phyloP scores from a whole-genome alignment of 306 rosid species.

The Myrica gale region DNA sequence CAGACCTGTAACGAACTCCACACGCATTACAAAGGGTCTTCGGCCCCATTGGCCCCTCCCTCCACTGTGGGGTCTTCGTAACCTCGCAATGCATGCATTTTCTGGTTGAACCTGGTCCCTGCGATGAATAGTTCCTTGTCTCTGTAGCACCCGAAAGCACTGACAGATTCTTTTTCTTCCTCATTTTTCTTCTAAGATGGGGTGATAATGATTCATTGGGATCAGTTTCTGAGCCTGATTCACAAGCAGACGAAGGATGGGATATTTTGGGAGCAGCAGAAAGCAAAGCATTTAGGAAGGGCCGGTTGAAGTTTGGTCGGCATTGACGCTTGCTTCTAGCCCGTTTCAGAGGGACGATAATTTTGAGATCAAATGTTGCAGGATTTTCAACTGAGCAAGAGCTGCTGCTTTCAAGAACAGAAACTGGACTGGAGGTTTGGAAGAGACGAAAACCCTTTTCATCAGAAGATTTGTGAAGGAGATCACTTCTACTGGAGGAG shows the following conservation, averaged over 20 bases:
- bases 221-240: slow-evolving; percentile 32
- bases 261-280: slow-evolving; percentile 23
- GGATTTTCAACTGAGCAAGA: not conserved
- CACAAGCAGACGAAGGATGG: slow-evolving; percentile 26
- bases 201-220: slow-evolving; percentile 28
- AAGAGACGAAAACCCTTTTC: slow-evolving; percentile 1
- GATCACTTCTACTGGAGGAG: not conserved
- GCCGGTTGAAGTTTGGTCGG: slow-evolving; percentile 3
- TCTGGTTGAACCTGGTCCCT: slow-evolving; percentile 28
- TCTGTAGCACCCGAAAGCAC: slow-evolving; percentile 34
- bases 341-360: not conserved
- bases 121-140: slow-evolving; percentile 27
- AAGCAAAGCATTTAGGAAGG: slow-evolving; percentile 28
- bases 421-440: slow-evolving; percentile 1
- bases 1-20: slow-evolving; percentile 85
- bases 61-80: slow-evolving; percentile 82
- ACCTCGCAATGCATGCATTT: slow-evolving; percentile 75
- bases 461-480: not conserved
- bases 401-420: not conserved
- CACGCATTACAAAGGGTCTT: slow-evolving; percentile 90
- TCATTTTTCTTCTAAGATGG: slow-evolving; percentile 32
- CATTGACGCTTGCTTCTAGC: not conserved
- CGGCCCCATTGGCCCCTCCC: slow-evolving; percentile 89
- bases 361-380: not conserved
- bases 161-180: slow-evolving; percentile 38